Conservation (phyloP, 441 rosid species). For the Adansonia gregorii region DNA sequence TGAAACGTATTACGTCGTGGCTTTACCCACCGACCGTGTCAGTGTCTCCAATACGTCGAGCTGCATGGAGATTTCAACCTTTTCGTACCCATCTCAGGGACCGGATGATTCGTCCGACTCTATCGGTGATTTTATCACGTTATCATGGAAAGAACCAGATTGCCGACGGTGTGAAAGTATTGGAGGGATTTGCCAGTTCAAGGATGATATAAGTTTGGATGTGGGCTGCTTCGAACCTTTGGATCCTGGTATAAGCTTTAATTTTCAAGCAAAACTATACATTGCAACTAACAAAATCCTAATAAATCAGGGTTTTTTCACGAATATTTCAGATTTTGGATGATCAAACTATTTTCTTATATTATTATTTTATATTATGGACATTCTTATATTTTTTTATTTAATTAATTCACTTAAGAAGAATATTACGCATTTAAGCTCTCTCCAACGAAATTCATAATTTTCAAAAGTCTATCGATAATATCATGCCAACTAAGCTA, state of each 20-base stretch:
- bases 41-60: not conserved
- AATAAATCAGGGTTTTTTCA: no score
- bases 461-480: no score
- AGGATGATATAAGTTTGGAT: not conserved
- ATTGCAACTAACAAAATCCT: no score
- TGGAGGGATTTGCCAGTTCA: constrained; percentile 39
- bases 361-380: no score
- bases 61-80: constrained; percentile 20
- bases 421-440: no score
- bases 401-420: no score
- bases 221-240: constrained; percentile 22
- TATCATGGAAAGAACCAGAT: constrained; percentile 39
- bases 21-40: not conserved
- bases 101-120: not conserved
- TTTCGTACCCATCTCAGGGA: constrained; percentile 24
- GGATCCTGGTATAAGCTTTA: not conserved
- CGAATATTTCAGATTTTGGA: no score
- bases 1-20: constrained; percentile 29
- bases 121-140: not conserved
- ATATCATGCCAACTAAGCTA: no score
- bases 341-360: no score
- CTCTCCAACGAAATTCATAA: no score
- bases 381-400: no score
- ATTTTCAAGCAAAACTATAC: not conserved
- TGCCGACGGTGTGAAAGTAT: constrained; percentile 36